phyloP scores from a whole-genome alignment of 2,329 filamentous ascomycete genomes.

The Fusarium ambrosium region DNA sequence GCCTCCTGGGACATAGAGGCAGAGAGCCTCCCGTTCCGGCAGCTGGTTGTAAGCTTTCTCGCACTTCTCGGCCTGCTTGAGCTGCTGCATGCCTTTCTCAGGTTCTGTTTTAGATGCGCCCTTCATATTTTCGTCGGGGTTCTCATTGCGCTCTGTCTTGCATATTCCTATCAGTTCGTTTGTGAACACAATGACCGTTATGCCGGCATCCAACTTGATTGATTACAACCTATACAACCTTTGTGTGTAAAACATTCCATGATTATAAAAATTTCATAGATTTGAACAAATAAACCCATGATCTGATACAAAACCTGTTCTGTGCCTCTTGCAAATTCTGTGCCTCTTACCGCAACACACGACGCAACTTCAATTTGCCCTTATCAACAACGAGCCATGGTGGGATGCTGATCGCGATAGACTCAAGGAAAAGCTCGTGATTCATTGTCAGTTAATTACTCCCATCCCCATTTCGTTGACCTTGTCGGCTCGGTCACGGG shows the following conservation, averaged over 20 bases:
- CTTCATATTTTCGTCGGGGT: background rate
- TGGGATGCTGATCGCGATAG: constrained; percentile 42
- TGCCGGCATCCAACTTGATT: background rate
- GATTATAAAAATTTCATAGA: background rate
- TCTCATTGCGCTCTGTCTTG: background rate
- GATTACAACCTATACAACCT: no score
- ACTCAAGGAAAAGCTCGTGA: constrained; percentile 12
- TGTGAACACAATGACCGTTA: background rate
- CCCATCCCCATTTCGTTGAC: background rate
- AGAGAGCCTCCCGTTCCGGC: background rate
- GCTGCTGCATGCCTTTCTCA: background rate
- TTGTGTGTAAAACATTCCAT: no score
- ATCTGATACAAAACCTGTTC: background rate
- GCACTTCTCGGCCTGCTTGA: background rate
- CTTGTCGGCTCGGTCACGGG: constrained; percentile 5
- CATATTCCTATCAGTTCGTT: background rate
- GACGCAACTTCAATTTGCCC: background rate
- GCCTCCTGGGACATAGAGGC: background rate
- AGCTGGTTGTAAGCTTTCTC: background rate
- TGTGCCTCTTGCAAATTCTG: background rate
- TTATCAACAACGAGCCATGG: constrained; percentile 1
- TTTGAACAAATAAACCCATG: background rate
- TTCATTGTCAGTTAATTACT: background rate
- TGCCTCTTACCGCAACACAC: background rate
- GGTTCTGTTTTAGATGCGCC: background rate